Percentiles rank a stretch among this genome's conserved stretches.
These are phyloP conservation scores for Lactarius vividus DNA, from an alignment of 768 basidiomycete genomes.

Conservation along the genomic window DNA sequence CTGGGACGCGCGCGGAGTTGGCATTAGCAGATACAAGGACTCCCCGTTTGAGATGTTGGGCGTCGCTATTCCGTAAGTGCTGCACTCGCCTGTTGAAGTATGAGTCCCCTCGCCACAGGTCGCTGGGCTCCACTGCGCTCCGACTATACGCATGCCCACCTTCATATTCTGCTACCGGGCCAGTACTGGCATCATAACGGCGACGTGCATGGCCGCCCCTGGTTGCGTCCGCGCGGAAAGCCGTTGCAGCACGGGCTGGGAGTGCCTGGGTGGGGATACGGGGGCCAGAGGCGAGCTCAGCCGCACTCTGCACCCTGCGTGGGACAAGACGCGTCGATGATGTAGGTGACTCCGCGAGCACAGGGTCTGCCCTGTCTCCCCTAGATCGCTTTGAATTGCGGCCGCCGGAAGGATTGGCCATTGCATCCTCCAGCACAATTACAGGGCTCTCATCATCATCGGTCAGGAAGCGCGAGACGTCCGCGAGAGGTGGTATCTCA, in stretches of 20 bases:
- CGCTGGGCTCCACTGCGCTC: neutral
- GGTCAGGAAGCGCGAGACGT: neutral
- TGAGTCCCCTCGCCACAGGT: neutral
- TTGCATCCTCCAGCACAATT: slow-evolving; percentile 4
- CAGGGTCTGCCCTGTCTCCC: slow-evolving; percentile 6
- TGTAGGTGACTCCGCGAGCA: neutral
- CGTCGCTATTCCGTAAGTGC: neutral
- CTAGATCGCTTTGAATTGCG: neutral
- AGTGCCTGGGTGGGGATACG: neutral
- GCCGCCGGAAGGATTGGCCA: neutral
- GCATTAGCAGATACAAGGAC: neutral
- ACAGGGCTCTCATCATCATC: neutral
- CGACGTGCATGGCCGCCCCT: neutral
- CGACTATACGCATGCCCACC: neutral
- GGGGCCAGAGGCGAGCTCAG: slow-evolving; percentile 10
- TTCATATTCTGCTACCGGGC: neutral
- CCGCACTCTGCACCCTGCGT: slow-evolving; percentile 21
- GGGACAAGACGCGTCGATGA: neutral
- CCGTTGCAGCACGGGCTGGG: neutral
- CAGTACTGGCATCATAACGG: neutral
- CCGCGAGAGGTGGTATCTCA: neutral
- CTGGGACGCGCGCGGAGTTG: neutral
- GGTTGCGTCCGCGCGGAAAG: neutral
- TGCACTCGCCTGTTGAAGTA: neutral
- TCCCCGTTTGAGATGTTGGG: neutral